phyloP scores from a whole-genome alignment of 192 early-diverging fungal species.

The Mortierella antarctica region DNA sequence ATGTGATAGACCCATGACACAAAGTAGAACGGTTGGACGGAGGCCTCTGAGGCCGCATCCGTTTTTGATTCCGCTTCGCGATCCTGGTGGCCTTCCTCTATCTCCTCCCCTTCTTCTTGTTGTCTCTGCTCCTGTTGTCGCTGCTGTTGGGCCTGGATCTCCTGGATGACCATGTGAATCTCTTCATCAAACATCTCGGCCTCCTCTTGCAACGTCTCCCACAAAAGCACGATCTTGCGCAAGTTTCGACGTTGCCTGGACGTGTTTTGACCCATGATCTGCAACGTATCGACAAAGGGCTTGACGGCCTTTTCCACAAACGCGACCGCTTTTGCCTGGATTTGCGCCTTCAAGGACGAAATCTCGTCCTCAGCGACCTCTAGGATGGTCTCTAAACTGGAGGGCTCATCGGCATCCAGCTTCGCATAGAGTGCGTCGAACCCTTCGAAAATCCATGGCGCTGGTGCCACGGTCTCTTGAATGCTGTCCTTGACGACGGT shows the following conservation, averaged over 20 bases:
- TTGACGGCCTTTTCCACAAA: constrained; percentile 50
- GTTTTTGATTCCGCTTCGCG: background rate
- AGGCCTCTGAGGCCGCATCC: background rate
- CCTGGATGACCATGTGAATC: constrained; percentile 11
- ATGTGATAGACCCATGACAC: constrained; percentile 75
- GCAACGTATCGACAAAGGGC: constrained; percentile 63
- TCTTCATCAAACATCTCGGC: constrained; percentile 49
- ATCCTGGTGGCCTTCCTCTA: background rate
- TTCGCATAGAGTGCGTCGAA: constrained; percentile 2
- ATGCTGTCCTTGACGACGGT: constrained; percentile 27
- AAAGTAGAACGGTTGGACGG: constrained; percentile 59
- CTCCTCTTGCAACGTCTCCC: constrained; percentile 68
- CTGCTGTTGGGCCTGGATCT: background rate
- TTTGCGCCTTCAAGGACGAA: constrained; percentile 2
- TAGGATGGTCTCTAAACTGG: constrained; percentile 6
- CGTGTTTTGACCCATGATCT: constrained; percentile 69
- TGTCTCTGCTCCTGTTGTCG: background rate
- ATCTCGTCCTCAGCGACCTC: constrained; percentile 7
- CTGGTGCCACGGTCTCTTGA: constrained; percentile 18
- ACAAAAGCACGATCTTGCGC: constrained; percentile 65
- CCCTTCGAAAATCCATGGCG: constrained; percentile 25
- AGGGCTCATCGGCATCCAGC: background rate
- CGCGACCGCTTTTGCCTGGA: constrained; percentile 4
- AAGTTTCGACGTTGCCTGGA: constrained; percentile 68
- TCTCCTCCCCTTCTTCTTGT: background rate